Conservation (phyloP, 495 filamentous ascomycete genomes). For the Xylaria longipes region DNA sequence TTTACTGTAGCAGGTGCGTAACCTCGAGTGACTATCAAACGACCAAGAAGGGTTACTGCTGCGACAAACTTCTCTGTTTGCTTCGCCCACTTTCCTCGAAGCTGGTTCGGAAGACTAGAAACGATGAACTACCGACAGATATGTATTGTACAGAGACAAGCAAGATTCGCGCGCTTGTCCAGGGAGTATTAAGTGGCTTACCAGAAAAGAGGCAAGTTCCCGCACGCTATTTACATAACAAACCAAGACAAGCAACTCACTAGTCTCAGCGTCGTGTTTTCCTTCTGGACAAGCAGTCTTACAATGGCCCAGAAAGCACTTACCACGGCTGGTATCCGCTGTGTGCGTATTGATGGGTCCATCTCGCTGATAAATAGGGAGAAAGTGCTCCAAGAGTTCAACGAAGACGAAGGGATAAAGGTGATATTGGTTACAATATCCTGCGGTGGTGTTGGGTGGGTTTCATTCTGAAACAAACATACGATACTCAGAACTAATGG, state of each 20-base stretch:
- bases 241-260: not conserved
- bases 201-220: not conserved
- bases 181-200: not conserved
- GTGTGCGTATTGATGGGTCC: conserved; percentile 43
- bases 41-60: not conserved
- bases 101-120: not conserved
- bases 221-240: not conserved
- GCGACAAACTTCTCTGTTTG: not conserved
- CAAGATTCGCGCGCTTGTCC: not conserved
- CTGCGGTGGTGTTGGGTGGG: conserved; percentile 49
- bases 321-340: conserved; percentile 31
- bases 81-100: not conserved
- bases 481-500: not conserved
- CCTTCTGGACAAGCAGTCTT: conserved; percentile 52
- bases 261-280: conserved; percentile 50
- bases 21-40: not conserved
- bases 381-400: conserved; percentile 31
- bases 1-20: not conserved
- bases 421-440: conserved; percentile 52
- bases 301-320: conserved; percentile 39
- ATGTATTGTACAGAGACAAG: not conserved
- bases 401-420: not conserved
- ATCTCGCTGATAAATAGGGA: conserved; percentile 26
- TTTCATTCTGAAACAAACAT: not conserved
- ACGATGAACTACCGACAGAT: not conserved